phyloP scores from a whole-genome alignment of 2,329 filamentous ascomycete species.

The Epichloe hybrida region DNA sequence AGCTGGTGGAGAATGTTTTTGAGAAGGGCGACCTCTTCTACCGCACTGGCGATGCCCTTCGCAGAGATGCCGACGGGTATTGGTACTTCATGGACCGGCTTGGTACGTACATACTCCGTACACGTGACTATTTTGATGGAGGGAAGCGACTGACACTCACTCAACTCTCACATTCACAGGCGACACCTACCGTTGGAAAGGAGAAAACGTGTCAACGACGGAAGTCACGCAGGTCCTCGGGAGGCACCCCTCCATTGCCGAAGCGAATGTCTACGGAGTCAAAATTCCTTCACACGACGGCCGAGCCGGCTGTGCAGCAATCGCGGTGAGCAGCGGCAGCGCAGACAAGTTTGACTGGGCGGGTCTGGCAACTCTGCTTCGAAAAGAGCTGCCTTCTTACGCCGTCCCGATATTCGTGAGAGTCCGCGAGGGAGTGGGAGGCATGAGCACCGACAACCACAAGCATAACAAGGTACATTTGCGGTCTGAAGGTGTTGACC shows the following conservation, averaged over 20 bases:
- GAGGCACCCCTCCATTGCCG: conserved; percentile 41
- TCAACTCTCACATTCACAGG: not conserved
- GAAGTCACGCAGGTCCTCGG: conserved; percentile 55
- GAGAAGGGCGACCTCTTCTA: conserved; percentile 55
- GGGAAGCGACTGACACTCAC: not conserved
- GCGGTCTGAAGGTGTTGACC: conserved; percentile 4
- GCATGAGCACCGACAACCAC: conserved; percentile 5
- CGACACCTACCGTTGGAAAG: conserved; percentile 66
- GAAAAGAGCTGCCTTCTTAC: conserved; percentile 50
- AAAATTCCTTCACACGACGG: conserved; percentile 52
- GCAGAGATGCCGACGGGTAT: conserved; percentile 46
- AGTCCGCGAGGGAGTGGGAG: conserved; percentile 2
- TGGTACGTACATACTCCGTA: not conserved
- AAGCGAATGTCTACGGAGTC: conserved; percentile 61
- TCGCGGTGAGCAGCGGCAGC: conserved; percentile 39
- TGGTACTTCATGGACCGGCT: conserved; percentile 52
- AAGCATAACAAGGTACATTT: conserved; percentile 6
- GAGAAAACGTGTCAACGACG: conserved; percentile 52
- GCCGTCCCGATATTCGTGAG: conserved; percentile 51
- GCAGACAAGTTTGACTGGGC: conserved; percentile 42
- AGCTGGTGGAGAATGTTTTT: conserved; percentile 22
- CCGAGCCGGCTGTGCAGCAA: conserved; percentile 49
- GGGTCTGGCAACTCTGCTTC: conserved; percentile 34
- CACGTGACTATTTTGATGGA: not conserved
- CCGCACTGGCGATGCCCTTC: conserved; percentile 52